A percentile compares a stretch with the other conserved stretches of the same genome.
These are phyloP conservation scores for Centella asiatica DNA, from an alignment of 129 eudicot genomes.

Conservation along the genomic window DNA sequence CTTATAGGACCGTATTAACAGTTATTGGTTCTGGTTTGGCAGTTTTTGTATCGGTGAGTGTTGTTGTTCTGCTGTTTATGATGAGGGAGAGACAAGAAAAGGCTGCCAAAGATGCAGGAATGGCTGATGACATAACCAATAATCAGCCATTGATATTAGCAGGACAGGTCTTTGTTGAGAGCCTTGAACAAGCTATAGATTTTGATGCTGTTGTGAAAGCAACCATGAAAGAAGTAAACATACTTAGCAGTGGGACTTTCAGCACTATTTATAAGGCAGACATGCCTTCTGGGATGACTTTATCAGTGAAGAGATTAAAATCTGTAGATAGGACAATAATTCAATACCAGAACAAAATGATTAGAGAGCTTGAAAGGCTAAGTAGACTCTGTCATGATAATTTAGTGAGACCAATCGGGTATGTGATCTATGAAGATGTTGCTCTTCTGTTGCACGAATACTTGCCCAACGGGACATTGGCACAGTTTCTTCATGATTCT, in stretches of 20 bases:
- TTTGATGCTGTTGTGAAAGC: conserved; percentile 82
- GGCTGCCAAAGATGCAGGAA: conserved; percentile 39
- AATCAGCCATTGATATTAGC: conserved; percentile 52
- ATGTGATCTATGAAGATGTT: conserved; percentile 66
- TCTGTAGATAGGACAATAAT: conserved; percentile 64
- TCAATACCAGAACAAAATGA: conserved; percentile 74
- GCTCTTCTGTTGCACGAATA: conserved; percentile 68
- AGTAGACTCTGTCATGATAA: conserved; percentile 74
- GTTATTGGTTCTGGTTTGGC: conserved; percentile 87
- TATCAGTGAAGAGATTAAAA: conserved; percentile 68
- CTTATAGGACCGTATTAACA: conserved; percentile 62
- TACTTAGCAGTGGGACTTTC: conserved; percentile 68
- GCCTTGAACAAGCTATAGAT: conserved; percentile 77
- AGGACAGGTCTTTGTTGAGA: conserved; percentile 76
- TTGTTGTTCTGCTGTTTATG: conserved; percentile 80
- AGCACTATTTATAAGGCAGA: conserved; percentile 77
- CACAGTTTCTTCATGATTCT: conserved; percentile 56
- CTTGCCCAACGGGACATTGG: conserved; percentile 67
- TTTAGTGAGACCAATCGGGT: conserved; percentile 68
- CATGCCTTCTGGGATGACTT: conserved; percentile 87
- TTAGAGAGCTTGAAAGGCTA: conserved; percentile 90
- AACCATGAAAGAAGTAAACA: conserved; percentile 68
- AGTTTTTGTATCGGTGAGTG: conserved; percentile 62
- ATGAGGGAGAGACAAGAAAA: conserved; percentile 88
- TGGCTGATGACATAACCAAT: conserved; percentile 29